phyloP scores from a whole-genome alignment of 2,329 filamentous ascomycete genomes.

The Dactylonectria estremocensis region DNA sequence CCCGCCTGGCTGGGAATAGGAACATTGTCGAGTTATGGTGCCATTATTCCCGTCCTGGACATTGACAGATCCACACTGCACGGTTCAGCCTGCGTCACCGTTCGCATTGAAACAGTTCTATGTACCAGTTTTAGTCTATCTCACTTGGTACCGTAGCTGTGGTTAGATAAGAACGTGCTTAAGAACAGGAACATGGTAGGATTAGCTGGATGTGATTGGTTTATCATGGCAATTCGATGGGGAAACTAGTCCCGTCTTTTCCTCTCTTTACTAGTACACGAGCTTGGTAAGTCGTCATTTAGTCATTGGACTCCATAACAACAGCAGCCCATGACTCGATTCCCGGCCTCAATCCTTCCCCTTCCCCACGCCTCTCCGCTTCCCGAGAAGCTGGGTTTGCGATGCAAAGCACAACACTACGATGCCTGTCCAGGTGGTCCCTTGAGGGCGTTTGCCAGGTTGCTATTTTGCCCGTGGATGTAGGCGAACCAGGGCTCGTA shows the following conservation, averaged over 20 bases:
- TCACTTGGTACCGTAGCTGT: too few species aligned
- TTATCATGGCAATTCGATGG: background rate
- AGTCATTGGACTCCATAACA: too few species aligned
- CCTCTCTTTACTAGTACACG: too few species aligned
- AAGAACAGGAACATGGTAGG: background rate
- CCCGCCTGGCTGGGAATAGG: background rate
- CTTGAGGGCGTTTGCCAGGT: conserved; percentile 11
- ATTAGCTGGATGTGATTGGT: background rate
- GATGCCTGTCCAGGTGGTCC: conserved; percentile 4
- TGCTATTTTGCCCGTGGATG: conserved; percentile 16
- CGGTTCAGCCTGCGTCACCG: background rate
- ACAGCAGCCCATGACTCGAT: too few species aligned
- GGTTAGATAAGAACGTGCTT: background rate
- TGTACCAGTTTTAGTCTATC: too few species aligned
- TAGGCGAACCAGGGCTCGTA: conserved; percentile 25
- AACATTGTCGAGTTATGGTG: background rate
- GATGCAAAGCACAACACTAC: background rate
- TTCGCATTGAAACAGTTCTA: background rate
- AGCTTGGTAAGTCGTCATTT: too few species aligned
- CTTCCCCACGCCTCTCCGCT: background rate
- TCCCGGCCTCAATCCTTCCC: background rate
- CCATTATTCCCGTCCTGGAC: background rate
- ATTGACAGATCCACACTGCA: background rate
- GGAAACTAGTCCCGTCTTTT: background rate
- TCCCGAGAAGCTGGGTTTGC: background rate